Evolutionary conservation across 2,329 filamentous ascomycete species (phyloP).

Genomic region (Sporothrix pseudoabietina): DNA sequence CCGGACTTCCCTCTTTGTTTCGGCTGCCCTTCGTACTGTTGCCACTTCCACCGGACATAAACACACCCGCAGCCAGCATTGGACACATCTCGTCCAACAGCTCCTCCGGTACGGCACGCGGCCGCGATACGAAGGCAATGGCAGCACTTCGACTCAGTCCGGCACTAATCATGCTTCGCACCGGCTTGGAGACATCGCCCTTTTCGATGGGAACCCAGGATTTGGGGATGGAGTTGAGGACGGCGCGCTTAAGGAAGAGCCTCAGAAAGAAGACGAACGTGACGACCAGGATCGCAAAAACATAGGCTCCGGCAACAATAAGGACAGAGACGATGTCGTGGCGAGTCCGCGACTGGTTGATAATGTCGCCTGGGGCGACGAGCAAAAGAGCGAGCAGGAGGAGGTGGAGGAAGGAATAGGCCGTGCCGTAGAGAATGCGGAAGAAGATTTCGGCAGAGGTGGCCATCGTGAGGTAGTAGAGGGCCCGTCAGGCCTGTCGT

Average conservation of each 20-base stretch:
- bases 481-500: neutral
- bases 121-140: constrained; percentile 76
- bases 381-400: constrained; percentile 73
- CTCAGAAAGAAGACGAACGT: constrained; percentile 77
- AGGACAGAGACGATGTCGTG: constrained; percentile 77
- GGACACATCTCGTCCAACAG: constrained; percentile 31
- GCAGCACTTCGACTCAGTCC: constrained; percentile 75
- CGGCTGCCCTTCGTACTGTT: neutral
- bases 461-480: constrained; percentile 42
- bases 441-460: constrained; percentile 60
- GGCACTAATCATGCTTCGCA: constrained; percentile 73
- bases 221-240: constrained; percentile 82
- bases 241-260: constrained; percentile 82
- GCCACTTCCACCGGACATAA: constrained; percentile 13
- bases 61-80: constrained; percentile 4
- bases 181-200: constrained; percentile 74
- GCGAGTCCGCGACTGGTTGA: constrained; percentile 72
- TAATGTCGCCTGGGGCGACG: constrained; percentile 76
- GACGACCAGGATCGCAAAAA: constrained; percentile 70
- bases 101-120: constrained; percentile 54
- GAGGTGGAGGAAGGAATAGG: constrained; percentile 76
- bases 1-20: neutral
- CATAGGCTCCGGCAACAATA: constrained; percentile 74
- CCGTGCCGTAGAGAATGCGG: constrained; percentile 76
- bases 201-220: constrained; percentile 83